Evolutionary conservation across 768 basidiomycete species (phyloP).

Genomic region (Psilocybe tampanensis): DNA sequence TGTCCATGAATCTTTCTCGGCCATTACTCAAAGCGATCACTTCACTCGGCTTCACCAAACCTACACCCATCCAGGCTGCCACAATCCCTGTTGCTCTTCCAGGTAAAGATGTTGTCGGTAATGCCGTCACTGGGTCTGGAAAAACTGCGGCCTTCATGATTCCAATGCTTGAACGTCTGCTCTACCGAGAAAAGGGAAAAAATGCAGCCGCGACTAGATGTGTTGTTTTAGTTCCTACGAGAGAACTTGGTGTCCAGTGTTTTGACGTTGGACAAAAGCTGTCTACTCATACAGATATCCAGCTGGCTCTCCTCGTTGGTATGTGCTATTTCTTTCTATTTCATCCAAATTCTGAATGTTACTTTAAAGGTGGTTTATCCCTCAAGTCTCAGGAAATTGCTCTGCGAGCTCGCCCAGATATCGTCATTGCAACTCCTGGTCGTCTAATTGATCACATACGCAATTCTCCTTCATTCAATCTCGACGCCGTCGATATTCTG

Average conservation of each 20-base stretch:
- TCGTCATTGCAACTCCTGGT: conserved; percentile 96
- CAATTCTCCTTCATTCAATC: conserved; percentile 90
- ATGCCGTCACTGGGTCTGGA: conserved; percentile 95
- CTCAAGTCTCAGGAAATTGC: conserved; percentile 88
- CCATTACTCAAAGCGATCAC: conserved; percentile 90
- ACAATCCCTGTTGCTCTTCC: conserved; percentile 92
- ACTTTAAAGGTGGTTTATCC: conserved; percentile 78
- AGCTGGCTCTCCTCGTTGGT: conserved; percentile 94
- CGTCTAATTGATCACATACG: conserved; percentile 97
- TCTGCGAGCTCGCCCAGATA: conserved; percentile 86
- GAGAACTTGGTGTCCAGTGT: conserved; percentile 96
- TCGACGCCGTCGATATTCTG: conserved; percentile 91
- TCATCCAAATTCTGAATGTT: conserved; percentile 8
- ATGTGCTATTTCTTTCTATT: conserved; percentile 23
- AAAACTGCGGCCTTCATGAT: conserved; percentile 98
- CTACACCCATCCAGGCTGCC: conserved; percentile 95
- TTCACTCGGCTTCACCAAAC: conserved; percentile 76
- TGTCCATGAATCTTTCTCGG: conserved; percentile 94
- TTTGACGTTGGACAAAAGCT: conserved; percentile 89
- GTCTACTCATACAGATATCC: conserved; percentile 85
- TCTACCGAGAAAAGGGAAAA: conserved; percentile 90
- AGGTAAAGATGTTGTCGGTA: conserved; percentile 95
- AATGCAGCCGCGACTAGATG: conserved; percentile 87
- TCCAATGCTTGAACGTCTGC: conserved; percentile 89
- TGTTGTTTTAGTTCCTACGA: conserved; percentile 90